Base-by-base conservation (phyloP, 2,329 filamentous ascomycete species). In the Epicoccum sorghinum region DNA sequence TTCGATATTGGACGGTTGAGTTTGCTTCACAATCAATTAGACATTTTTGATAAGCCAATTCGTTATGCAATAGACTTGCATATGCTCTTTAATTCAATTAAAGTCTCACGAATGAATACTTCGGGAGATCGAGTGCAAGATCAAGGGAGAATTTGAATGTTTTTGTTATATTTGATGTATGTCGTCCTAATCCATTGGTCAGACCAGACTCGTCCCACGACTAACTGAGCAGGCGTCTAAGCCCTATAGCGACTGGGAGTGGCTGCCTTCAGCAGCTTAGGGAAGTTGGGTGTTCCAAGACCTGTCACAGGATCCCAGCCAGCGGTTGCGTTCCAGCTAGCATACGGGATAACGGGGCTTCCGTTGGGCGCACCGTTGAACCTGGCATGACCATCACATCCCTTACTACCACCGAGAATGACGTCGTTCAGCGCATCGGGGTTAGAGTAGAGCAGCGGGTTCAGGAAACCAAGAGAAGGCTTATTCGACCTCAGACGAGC, bases 381-480 rank as follows among this genome's bases (percentile, higher is more conserved):
- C 10, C 66, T 54, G 6, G 60, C 65, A 42, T 60, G 47, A 2
- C 67, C 73, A 50, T 70, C 68, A 55, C 77, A 79, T 1, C 77
- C 76, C 10, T 55, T 69, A 24, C 65, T 69, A 7, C 65, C 66
- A 24, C 77, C 77, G 1, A 64, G 56, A 46, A 58, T 70, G 53
- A 70, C 75, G 58, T 85, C 83, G 6, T 75, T 82, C 14, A 85
- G 72, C 1, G 73, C 80, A 44, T 73, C 74, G 12, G 77, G 78
- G 18, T 65, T 54, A 0, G 69, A 70, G 67, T 86, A 86, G 4
- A 86, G 65, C 76, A 81, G 83, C 0, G 84, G 84, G 64, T 87
- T 86, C 52, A 87, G 59, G 75, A 86, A 86, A 0, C 84, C 84
- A 42, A 86, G 69, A 0, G 78, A 67, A 0, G 78, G 67, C 64